phyloP scores from a whole-genome alignment of 2,329 filamentous ascomycete species.

The Neopestalotiopsis rosae region DNA sequence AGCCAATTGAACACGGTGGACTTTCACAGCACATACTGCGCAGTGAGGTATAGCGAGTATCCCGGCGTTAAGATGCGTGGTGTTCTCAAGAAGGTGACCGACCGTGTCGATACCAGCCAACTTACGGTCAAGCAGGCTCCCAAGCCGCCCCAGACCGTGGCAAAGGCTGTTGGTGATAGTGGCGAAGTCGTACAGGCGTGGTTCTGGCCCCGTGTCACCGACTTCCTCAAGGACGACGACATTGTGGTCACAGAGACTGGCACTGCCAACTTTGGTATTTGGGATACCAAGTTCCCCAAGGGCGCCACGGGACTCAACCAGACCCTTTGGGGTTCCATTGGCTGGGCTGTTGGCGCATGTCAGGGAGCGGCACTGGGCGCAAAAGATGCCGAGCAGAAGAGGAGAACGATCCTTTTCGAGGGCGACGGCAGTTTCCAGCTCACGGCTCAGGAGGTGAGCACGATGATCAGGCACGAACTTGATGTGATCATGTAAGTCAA shows the following conservation, averaged over 20 bases:
- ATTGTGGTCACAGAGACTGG: constrained; percentile 87
- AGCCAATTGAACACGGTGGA: constrained; percentile 80
- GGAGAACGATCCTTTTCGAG: constrained; percentile 82
- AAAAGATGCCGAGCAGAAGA: constrained; percentile 59
- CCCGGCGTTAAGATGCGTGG: constrained; percentile 79
- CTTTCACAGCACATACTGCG: constrained; percentile 76
- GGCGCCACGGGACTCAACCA: constrained; percentile 83
- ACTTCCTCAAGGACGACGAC: constrained; percentile 75
- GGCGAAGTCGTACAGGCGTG: constrained; percentile 69
- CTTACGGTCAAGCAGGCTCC: constrained; percentile 60
- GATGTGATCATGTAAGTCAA: constrained; percentile 75
- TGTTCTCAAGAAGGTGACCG: constrained; percentile 74
- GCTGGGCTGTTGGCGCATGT: constrained; percentile 63
- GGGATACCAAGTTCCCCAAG: constrained; percentile 80
- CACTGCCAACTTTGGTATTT: constrained; percentile 87
- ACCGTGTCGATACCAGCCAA: constrained; percentile 60
- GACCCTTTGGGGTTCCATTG: constrained; percentile 73
- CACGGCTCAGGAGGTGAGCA: constrained; percentile 82
- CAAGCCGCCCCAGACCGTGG: constrained; percentile 53
- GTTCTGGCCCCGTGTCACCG: constrained; percentile 79
- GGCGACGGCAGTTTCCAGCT: constrained; percentile 88
- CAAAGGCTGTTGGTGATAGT: constrained; percentile 44
- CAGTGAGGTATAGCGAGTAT: constrained; percentile 80
- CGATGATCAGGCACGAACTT: constrained; percentile 78
- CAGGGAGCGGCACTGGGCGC: constrained; percentile 76